Percentiles rank a stretch among this genome's conserved stretches.
Evolutionary conservation across 2,329 filamentous ascomycete genomes (phyloP).

Genomic region (Pezicula carpinea): DNA sequence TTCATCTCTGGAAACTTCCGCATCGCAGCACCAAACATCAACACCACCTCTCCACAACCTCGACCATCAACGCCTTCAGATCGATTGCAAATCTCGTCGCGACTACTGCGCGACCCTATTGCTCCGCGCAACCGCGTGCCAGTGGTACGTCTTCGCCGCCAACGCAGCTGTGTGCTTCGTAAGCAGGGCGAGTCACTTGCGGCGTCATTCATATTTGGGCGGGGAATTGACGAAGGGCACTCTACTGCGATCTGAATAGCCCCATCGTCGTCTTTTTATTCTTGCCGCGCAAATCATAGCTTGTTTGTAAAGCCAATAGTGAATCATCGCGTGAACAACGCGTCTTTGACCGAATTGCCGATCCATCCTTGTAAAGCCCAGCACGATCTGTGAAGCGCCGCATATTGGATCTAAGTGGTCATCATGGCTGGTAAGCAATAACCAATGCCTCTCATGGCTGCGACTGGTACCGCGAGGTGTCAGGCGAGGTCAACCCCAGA

Average conservation of each 20-base stretch:
- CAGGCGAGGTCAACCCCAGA: neutral
- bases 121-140: too few relatives aligned
- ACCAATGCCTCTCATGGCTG: constrained; percentile 5
- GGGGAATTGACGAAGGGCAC: constrained; percentile 4
- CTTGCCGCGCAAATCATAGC: constrained; percentile 19
- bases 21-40: constrained; percentile 3
- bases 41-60: neutral
- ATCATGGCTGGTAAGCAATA: constrained; percentile 57
- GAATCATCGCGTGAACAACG: constrained; percentile 29
- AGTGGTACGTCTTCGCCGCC: too few relatives aligned
- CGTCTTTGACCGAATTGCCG: constrained; percentile 21
- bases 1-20: neutral
- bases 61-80: constrained; percentile 4
- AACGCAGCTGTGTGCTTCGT: too few relatives aligned
- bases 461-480: neutral
- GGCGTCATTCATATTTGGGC: neutral
- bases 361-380: constrained; percentile 22
- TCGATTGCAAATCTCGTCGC: constrained; percentile 2
- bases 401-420: constrained; percentile 11
- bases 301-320: constrained; percentile 26
- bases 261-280: constrained; percentile 16
- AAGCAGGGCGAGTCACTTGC: too few relatives aligned
- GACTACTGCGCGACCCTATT: neutral
- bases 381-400: constrained; percentile 19
- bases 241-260: constrained; percentile 14